Conservation (phyloP, 1,284 basidiomycete species). For the Ceratobasidium sp. region DNA sequence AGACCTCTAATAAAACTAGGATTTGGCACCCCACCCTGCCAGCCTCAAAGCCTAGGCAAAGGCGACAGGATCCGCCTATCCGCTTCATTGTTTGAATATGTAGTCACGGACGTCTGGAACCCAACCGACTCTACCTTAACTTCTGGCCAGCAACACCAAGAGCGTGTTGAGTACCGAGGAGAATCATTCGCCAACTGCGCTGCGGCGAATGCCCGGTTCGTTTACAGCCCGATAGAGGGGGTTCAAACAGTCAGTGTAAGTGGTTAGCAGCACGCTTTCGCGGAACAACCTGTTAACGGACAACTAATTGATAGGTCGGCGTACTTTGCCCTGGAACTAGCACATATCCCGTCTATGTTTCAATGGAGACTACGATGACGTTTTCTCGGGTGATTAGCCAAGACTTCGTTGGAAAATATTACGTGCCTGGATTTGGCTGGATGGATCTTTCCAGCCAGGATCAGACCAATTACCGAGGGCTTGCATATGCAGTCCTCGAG, state of each 20-base stretch:
- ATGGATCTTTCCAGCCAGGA: neutral
- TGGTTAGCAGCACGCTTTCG: neutral
- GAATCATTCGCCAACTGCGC: neutral
- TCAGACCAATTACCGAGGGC: neutral
- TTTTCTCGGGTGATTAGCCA: neutral
- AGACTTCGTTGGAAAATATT: slow-evolving; percentile 2
- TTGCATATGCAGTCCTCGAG: slow-evolving; percentile 2
- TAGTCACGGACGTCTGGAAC: slow-evolving; percentile 3
- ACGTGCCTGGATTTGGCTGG: neutral
- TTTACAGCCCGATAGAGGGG: neutral
- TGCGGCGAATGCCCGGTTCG: neutral
- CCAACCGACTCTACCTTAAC: neutral
- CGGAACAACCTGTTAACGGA: neutral
- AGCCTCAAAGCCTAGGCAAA: neutral
- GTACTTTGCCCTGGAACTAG: neutral
- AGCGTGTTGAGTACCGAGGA: neutral
- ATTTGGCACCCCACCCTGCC: neutral
- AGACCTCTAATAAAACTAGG: neutral
- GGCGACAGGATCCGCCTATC: slow-evolving; percentile 9
- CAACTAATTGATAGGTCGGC: neutral
- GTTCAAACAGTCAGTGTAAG: slow-evolving; percentile 12
- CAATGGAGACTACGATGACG: neutral
- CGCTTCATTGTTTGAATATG: slow-evolving; percentile 17
- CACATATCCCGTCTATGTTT: neutral
- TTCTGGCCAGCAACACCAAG: neutral